Percentiles rank a stretch among this genome's conserved stretches.
Evolutionary conservation across 495 filamentous ascomycete species (phyloP).

Genomic region (Lophium mytilinum): DNA sequence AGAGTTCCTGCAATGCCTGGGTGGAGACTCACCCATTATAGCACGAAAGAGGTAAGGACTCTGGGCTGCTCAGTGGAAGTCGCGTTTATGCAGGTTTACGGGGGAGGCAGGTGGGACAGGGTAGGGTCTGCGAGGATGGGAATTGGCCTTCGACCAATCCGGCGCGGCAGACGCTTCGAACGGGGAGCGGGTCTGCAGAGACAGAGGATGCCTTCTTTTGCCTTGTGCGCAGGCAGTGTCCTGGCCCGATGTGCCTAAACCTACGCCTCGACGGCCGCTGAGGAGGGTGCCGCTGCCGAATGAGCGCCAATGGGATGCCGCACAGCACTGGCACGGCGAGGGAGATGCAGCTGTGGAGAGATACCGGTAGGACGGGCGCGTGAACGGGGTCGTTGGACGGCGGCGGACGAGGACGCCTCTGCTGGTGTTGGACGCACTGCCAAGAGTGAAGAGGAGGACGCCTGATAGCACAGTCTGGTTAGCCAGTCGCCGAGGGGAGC

Average conservation of each 20-base stretch:
- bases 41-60: not conserved
- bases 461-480: too few species aligned
- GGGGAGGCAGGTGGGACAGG: constrained; percentile 7
- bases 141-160: not conserved
- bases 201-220: constrained; percentile 20
- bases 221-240: constrained; percentile 8
- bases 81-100: constrained; percentile 3
- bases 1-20: too few species aligned
- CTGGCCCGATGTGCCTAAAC: not conserved
- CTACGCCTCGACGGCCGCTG: constrained; percentile 3
- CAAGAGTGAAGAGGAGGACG: too few species aligned
- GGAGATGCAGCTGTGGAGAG: not conserved
- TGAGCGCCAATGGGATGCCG: not conserved
- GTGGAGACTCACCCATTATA: constrained; percentile 13
- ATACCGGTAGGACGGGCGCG: too few species aligned
- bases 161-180: not conserved
- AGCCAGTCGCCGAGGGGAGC: too few species aligned
- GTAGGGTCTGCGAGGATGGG: constrained; percentile 3
- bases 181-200: not conserved
- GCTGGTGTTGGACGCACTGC: too few species aligned
- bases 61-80: constrained; percentile 10
- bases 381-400: too few species aligned
- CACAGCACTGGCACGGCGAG: not conserved
- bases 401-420: too few species aligned
- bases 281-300: too few species aligned